Evolutionary conservation across 164 flowering plant species (phyloP).

Genomic region (Macadamia tetraphylla): DNA sequence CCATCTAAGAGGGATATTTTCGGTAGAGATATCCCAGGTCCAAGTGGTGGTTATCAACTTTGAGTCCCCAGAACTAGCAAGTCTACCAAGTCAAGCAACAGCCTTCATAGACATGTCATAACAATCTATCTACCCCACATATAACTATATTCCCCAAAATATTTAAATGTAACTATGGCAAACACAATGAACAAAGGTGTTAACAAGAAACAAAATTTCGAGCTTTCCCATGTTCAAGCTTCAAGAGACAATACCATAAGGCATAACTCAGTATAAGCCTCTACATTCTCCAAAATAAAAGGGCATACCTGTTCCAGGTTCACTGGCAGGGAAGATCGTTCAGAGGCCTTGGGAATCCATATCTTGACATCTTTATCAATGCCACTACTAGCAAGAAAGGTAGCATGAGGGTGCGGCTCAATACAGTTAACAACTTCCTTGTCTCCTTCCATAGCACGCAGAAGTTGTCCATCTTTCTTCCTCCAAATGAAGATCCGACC

Average conservation of each 20-base stretch:
- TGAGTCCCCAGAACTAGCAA: no score
- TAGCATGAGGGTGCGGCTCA: conserved; percentile 77
- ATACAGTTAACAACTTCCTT: conserved; percentile 75
- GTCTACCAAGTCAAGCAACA: no score
- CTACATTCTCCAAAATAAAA: conserved; percentile 1
- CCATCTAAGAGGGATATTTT: neutral
- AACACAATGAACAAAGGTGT: neutral
- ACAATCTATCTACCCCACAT: neutral
- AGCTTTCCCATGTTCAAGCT: neutral
- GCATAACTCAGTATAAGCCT: neutral
- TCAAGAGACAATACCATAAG: neutral
- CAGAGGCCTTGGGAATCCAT: conserved; percentile 73
- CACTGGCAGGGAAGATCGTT: conserved; percentile 55
- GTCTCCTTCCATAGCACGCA: conserved; percentile 93
- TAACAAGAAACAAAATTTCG: neutral
- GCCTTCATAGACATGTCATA: neutral
- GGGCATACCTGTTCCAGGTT: conserved; percentile 59
- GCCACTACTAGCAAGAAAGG: conserved; percentile 88
- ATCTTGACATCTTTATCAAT: conserved; percentile 76
- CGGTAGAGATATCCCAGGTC: neutral
- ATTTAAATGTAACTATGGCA: no score
- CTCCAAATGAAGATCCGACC: conserved; percentile 93
- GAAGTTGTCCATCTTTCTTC: conserved; percentile 76
- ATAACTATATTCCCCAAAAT: no score
- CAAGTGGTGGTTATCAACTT: neutral